Conservation (phyloP, 352 stramenopile species). For the Globisporangium orthogonon region DNA sequence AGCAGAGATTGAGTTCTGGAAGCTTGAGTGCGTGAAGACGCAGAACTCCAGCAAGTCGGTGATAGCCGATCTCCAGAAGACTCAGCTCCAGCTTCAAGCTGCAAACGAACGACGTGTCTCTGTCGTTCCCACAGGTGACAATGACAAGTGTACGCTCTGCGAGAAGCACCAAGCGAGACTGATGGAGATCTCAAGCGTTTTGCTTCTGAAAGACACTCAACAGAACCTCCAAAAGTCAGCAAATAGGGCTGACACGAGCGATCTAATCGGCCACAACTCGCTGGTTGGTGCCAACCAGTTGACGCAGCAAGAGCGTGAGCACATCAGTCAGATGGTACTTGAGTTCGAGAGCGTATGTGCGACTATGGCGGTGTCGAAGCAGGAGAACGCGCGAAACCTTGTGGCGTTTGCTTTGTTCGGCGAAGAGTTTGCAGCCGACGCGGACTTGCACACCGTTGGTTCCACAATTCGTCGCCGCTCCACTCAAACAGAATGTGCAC, state of each 20-base stretch:
- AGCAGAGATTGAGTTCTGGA: slow-evolving; percentile 57
- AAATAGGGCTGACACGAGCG: slow-evolving; percentile 8
- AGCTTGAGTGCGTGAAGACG: slow-evolving; percentile 58
- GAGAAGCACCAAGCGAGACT: slow-evolving; percentile 50
- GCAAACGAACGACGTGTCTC: slow-evolving; percentile 5
- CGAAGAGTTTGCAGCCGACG: slow-evolving; percentile 8
- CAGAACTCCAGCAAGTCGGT: slow-evolving; percentile 45
- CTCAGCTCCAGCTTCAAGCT: slow-evolving; percentile 23
- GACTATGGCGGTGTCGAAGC: slow-evolving; percentile 28
- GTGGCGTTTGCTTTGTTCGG: slow-evolving; percentile 17
- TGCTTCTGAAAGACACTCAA: slow-evolving; percentile 20
- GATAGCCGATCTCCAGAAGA: slow-evolving; percentile 23
- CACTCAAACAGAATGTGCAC: not conserved
- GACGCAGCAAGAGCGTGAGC: slow-evolving; percentile 31
- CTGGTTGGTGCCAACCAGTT: slow-evolving; percentile 3
- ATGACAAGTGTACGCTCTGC: slow-evolving; percentile 27
- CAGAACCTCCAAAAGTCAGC: slow-evolving; percentile 1
- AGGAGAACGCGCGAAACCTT: slow-evolving; percentile 20
- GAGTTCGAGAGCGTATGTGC: slow-evolving; percentile 45
- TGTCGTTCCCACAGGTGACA: not conserved
- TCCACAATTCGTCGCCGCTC: slow-evolving; percentile 1
- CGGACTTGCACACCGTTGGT: not conserved
- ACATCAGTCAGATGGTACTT: slow-evolving; percentile 28
- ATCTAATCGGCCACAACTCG: too few relatives aligned
- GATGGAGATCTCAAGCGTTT: slow-evolving; percentile 32